Conservation (phyloP, 305 asterid species). For the Fraxinus sp. region DNA sequence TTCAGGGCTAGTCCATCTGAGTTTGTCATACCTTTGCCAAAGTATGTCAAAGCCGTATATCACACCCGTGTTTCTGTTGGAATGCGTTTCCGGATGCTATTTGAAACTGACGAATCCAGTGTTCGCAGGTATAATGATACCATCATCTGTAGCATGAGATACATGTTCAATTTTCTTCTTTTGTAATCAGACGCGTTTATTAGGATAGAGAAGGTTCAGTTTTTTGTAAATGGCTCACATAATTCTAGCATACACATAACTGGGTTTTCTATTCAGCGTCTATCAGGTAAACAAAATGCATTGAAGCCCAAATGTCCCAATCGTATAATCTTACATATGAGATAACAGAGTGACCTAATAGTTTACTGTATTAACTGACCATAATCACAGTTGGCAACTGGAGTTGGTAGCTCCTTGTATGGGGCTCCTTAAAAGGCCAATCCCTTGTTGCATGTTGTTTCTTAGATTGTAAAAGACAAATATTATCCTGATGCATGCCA, state of each 20-base stretch:
- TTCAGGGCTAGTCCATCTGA: slow-evolving; percentile 96
- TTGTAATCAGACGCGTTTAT: background rate
- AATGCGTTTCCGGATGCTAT: slow-evolving; percentile 94
- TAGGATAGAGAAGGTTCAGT: background rate
- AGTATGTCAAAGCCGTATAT: slow-evolving; percentile 84
- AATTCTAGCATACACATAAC: background rate
- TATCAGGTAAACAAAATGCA: background rate
- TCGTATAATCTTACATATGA: background rate
- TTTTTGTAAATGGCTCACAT: background rate
- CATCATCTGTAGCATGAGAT: background rate
- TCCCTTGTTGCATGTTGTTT: background rate
- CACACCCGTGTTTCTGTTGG: slow-evolving; percentile 95
- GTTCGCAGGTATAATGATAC: slow-evolving; percentile 69
- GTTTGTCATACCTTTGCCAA: slow-evolving; percentile 82
- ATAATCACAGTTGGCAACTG: background rate
- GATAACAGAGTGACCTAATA: background rate
- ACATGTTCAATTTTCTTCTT: background rate
- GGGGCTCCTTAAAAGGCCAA: background rate
- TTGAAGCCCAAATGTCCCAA: background rate
- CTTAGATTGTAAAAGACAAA: background rate
- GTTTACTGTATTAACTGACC: background rate
- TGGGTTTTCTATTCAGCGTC: background rate
- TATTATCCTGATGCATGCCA: background rate
- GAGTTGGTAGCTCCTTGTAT: background rate
- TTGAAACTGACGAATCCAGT: slow-evolving; percentile 97